Evolutionary conservation across 1,284 basidiomycete species (phyloP), one percentile per base, ranked within the genome.

Genomic region (Puccinia horiana): DNA sequence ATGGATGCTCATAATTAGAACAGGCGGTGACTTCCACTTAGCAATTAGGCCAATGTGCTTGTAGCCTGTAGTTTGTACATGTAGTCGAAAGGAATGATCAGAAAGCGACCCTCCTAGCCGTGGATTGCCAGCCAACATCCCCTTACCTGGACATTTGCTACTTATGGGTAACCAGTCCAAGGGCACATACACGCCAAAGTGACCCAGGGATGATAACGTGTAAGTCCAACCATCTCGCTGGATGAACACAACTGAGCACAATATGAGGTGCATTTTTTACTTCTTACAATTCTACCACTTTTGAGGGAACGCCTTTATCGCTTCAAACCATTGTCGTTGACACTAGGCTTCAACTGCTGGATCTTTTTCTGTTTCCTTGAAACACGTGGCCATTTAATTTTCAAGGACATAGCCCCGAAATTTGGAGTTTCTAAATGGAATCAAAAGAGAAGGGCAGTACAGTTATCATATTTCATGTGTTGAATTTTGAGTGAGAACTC

Each of bases 41-140:
- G 65, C 37, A 65, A 12, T 35, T 47, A 47, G 23, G 56, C 20
- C 20, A 11, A 35, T 67, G 63, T 35, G 42, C n/a, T 12, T 44
- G 65, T 29, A 29, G 8, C 65, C 16, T 23, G 23, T 54, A 73
- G 29, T n/a, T n/a, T n/a, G 44, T 73, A 35, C 70, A 49, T 73
- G 23, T 2, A 35, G 37, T 40, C 37, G 70, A 54, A 54, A 73
- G 70, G 47, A 54, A 73, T 73, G 70, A 49, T 52, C 70, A 73
- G 29, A 52, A 54, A 54, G 14, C 37, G 70, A 40, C 70, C 70
- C 4, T 35, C 4, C n/a, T 49, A 73, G 16, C 70, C 70, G 35
- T 73, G 47, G 70, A 73, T 54, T 29, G 47, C 49, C 70, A 35
- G 18, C 44, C 47, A 54, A 73, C 70, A 54, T 73, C 70, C 70